Percentiles rank a stretch among this genome's conserved stretches.
Conservation (phyloP, 2,329 filamentous ascomycete genomes). For the Fusarium luffae region DNA sequence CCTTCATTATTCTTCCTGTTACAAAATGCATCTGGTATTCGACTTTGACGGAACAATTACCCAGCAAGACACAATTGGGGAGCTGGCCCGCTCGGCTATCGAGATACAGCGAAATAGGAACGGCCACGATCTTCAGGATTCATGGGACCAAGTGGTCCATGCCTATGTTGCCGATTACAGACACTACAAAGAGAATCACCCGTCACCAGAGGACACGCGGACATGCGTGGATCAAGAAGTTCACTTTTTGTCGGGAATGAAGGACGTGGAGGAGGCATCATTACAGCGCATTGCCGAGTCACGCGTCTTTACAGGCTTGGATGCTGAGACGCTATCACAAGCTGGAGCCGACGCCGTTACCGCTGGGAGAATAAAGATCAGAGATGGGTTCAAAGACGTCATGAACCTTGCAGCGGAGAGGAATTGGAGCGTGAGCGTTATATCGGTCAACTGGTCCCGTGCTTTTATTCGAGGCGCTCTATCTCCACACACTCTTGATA, state of each 20-base stretch:
- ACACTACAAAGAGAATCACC: conserved; percentile 51
- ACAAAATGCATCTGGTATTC: conserved; percentile 59
- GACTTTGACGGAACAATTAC: conserved; percentile 72
- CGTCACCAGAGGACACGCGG: conserved; percentile 49
- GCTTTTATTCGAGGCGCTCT: conserved; percentile 61
- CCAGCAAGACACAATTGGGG: conserved; percentile 61
- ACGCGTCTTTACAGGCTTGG: conserved; percentile 58
- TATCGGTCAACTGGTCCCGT: conserved; percentile 65
- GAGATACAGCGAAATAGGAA: conserved; percentile 45
- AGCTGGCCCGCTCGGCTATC: conserved; percentile 59
- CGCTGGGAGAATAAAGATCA: conserved; percentile 50
- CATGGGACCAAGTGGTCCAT: conserved; percentile 59
- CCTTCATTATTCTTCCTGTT: background rate
- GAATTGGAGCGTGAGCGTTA: conserved; percentile 55
- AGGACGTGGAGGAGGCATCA: conserved; percentile 59
- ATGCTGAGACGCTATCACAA: conserved; percentile 46
- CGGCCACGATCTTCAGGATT: conserved; percentile 49
- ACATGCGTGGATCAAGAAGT: conserved; percentile 54
- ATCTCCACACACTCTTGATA: conserved; percentile 45
- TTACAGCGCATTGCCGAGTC: conserved; percentile 56
- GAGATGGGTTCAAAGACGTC: conserved; percentile 55
- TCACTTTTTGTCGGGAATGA: conserved; percentile 57
- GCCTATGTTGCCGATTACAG: conserved; percentile 58
- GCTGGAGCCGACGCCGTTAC: conserved; percentile 54
- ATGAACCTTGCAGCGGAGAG: conserved; percentile 41